Evolutionary conservation across 2,329 filamentous ascomycete genomes (phyloP), one percentile per base, ranked within the genome.

Genomic region (Fusarium haematococcum): DNA sequence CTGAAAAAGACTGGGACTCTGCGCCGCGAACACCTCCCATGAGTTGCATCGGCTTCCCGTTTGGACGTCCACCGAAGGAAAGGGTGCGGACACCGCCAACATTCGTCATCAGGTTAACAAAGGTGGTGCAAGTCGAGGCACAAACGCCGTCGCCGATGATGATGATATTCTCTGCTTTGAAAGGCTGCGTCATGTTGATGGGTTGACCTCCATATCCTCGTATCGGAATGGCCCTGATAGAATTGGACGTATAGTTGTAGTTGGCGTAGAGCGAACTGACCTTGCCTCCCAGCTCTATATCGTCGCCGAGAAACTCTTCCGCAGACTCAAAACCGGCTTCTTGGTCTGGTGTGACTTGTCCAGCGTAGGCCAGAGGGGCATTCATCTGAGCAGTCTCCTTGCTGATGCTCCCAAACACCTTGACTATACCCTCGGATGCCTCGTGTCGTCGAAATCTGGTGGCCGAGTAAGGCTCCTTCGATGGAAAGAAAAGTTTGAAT

Each of bases 401-500:
- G 18, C 56, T 57, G 8, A 67, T 18, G 2, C 5, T 2, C n/a
- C 13, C 25, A 16, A 56, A 57, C 0, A 41, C 14, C 11, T 57
- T 57, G 16, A n/a, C 63, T 2, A 62, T 4, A 11, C 23, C 63
- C 5, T 68, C 65, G 0, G 60, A 64, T 3, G 23, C 52, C 1
- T 25, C 16, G 18, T 64, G 50, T 7, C 60, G 60, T 6, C 65
- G 60, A 13, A 65, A 59, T 23, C 61, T 13, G 1, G 41, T 45
- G 0, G 61, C 61, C 0, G 65, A 54, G 14, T 68, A 68, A 10
- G 35, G 41, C 5, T 65, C 23, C 6, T 37, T 37, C 8, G 16
- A 16, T 16, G 82, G 82, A 59, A 83, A 83, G 10, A 84, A 78
- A 32, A 84, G 78, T 10, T 81, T 81, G 77, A 91, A 91, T 1